Conservation (phyloP, 164 flowering plant species). For the Vitis riparia region DNA sequence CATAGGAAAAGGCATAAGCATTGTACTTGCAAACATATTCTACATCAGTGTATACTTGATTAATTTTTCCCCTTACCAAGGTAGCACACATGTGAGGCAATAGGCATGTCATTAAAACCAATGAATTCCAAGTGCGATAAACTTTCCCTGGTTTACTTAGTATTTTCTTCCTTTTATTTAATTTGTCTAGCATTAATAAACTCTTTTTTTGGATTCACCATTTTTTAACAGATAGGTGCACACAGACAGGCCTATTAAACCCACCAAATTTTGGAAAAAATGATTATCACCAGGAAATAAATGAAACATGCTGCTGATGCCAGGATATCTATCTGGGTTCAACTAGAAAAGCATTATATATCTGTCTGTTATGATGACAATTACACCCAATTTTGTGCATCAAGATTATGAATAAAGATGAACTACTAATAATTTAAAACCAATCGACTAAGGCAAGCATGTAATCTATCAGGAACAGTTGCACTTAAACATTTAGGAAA, state of each 20-base stretch:
- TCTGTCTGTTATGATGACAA: background rate
- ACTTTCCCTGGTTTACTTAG: background rate
- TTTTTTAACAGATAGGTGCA: background rate
- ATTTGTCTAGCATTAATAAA: background rate
- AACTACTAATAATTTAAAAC: background rate
- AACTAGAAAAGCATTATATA: background rate
- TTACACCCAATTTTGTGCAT: background rate
- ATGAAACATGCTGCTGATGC: background rate
- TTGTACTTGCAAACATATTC: background rate
- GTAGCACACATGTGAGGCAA: background rate
- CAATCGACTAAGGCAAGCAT: background rate
- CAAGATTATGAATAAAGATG: background rate
- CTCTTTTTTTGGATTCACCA: background rate
- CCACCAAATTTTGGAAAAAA: background rate
- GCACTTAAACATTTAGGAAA: slow-evolving; percentile 11
- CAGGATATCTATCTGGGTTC: background rate
- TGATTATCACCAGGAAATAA: background rate
- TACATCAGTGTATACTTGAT: background rate
- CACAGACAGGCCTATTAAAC: background rate
- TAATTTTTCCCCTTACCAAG: background rate
- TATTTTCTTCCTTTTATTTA: background rate
- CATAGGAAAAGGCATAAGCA: background rate
- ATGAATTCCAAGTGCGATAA: background rate
- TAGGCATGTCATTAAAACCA: background rate
- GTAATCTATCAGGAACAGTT: background rate